These are phyloP conservation scores for Tetracladium maxilliforme DNA, from an alignment of 2,329 filamentous ascomycete genomes.

Conservation along the genomic window DNA sequence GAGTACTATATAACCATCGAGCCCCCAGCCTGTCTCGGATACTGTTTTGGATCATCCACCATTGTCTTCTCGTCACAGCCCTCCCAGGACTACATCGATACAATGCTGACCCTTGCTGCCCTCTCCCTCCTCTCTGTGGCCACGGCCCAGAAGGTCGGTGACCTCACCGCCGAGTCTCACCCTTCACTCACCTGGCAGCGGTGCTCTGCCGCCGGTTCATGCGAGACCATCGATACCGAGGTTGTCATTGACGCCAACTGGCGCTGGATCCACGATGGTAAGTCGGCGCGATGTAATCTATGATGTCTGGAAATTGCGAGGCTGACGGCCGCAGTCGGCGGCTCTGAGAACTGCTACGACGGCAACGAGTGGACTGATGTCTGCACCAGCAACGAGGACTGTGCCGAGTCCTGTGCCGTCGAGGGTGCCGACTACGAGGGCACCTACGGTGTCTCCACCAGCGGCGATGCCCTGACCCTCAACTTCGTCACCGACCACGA, in stretches of 20 bases:
- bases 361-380: conserved; percentile 27
- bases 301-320: no score
- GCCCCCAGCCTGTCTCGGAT: no score
- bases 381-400: conserved; percentile 25
- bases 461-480: conserved; percentile 33
- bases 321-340: no score
- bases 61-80: no score
- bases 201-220: conserved; percentile 29
- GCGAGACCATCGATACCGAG: conserved; percentile 29
- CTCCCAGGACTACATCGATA: no score
- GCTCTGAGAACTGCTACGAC: conserved; percentile 23
- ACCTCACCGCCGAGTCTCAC: conserved; percentile 28
- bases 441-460: conserved; percentile 39
- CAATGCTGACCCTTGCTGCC: no score
- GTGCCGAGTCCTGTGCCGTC: conserved; percentile 33
- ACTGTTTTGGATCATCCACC: no score
- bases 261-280: conserved; percentile 42
- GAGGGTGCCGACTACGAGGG: conserved; percentile 35
- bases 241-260: conserved; percentile 41
- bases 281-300: no score
- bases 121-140: conserved; percentile 25
- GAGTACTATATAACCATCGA: no score
- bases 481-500: conserved; percentile 39
- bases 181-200: conserved; percentile 34
- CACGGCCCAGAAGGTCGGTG: conserved; percentile 31